Evolutionary conservation across 139 green algal species (phyloP).

Genomic region (Dunaliella primolecta): DNA sequence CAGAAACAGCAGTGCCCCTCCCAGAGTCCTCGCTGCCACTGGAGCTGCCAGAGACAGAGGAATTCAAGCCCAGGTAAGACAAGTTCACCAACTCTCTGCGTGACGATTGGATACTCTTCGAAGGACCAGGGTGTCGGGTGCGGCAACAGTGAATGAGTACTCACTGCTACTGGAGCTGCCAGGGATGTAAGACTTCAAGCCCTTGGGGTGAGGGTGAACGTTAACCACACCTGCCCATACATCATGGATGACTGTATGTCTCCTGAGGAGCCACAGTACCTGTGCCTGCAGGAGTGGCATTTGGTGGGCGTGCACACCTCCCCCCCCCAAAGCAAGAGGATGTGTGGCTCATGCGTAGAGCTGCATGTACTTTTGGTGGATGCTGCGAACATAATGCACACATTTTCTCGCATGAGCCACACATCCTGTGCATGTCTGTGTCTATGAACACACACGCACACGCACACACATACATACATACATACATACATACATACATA

Average conservation of each 20-base stretch:
- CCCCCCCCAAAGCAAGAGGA: too few relatives aligned
- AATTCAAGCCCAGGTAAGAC: constrained; percentile 90
- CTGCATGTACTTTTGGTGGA: too few relatives aligned
- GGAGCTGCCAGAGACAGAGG: constrained; percentile 76
- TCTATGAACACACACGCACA: background rate
- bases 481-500: background rate
- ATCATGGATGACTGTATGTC: too few relatives aligned
- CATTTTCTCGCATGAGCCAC: too few relatives aligned
- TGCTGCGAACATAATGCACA: too few relatives aligned
- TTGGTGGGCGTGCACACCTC: too few relatives aligned
- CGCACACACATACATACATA: background rate
- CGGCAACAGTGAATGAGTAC: constrained; percentile 38
- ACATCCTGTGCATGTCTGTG: background rate
- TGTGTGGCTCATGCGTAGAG: too few relatives aligned
- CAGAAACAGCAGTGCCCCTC: constrained; percentile 57
- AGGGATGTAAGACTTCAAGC: constrained; percentile 84
- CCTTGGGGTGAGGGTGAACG: constrained; percentile 33
- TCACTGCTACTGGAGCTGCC: constrained; percentile 87
- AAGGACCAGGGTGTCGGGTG: background rate
- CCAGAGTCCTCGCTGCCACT: constrained; percentile 84
- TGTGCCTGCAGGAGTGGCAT: too few relatives aligned
- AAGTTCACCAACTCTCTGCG: constrained; percentile 11
- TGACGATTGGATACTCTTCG: too few relatives aligned
- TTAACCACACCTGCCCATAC: too few relatives aligned
- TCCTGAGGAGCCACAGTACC: too few relatives aligned